Evolutionary conservation across 345 rosid species (phyloP).

Genomic region (Arabidopsis suecica): DNA sequence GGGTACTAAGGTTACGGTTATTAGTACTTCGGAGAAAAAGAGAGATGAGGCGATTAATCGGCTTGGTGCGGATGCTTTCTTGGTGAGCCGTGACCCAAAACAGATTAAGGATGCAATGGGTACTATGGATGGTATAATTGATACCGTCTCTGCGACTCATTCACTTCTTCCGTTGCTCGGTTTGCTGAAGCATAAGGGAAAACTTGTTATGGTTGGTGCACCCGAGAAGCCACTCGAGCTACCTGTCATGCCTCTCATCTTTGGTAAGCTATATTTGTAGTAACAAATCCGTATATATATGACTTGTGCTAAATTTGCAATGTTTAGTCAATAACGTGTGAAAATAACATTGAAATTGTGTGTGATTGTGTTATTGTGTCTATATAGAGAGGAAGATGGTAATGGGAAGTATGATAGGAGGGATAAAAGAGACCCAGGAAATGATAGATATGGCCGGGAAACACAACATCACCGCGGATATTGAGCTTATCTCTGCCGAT

Average conservation of each 20-base stretch:
- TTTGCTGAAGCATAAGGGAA: constrained; percentile 50
- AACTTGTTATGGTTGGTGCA: constrained; percentile 53
- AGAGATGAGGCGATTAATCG: constrained; percentile 60
- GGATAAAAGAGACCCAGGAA: constrained; percentile 67
- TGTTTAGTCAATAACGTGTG: background rate
- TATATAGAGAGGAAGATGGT: constrained; percentile 52
- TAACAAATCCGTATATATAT: background rate
- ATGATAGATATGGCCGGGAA: constrained; percentile 64
- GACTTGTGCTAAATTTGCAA: background rate
- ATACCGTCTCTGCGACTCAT: constrained; percentile 56
- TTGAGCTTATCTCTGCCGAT: constrained; percentile 63
- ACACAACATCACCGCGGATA: constrained; percentile 55
- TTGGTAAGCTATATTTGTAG: constrained; percentile 42
- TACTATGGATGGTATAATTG: constrained; percentile 58
- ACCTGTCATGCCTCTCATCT: constrained; percentile 48
- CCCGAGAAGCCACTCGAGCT: constrained; percentile 63
- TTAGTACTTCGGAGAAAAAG: constrained; percentile 69
- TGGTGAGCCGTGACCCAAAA: constrained; percentile 55
- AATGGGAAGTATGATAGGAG: constrained; percentile 58
- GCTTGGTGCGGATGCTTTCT: constrained; percentile 65
- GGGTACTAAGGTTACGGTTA: constrained; percentile 68
- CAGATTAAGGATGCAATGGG: constrained; percentile 45
- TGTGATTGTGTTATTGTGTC: background rate
- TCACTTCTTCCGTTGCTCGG: constrained; percentile 49
- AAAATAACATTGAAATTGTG: background rate